These are phyloP conservation scores for Xylariaceae sp. DNA, from an alignment of 2,329 filamentous ascomycete genomes.

Conservation along the genomic window DNA sequence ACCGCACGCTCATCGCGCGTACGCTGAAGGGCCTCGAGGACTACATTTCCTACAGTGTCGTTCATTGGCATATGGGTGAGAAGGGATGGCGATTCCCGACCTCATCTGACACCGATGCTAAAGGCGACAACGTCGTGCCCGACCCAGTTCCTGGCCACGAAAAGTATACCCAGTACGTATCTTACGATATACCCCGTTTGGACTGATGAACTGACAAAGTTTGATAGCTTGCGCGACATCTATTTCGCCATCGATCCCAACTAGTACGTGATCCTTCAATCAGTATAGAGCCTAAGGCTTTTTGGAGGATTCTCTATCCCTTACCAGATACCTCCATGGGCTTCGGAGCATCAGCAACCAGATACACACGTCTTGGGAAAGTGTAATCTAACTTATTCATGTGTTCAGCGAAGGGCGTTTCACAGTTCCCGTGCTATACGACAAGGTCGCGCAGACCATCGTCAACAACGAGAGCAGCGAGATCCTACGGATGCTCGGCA, in stretches of 20 bases:
- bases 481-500: slow-evolving; percentile 86
- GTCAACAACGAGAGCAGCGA: slow-evolving; percentile 91
- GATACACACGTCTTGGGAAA: no score
- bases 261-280: no score
- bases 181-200: no score
- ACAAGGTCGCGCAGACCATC: slow-evolving; percentile 69
- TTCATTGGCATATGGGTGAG: slow-evolving; percentile 82
- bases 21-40: slow-evolving; percentile 91
- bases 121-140: slow-evolving; percentile 60
- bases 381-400: no score
- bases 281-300: no score
- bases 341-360: no score
- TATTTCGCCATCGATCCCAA: slow-evolving; percentile 72
- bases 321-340: no score
- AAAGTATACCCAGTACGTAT: slow-evolving; percentile 42
- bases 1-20: slow-evolving; percentile 79
- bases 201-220: no score
- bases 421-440: slow-evolving; percentile 83
- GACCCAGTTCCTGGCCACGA: slow-evolving; percentile 68
- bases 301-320: no score
- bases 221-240: slow-evolving; percentile 67
- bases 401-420: no score
- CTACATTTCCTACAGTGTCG: slow-evolving; percentile 71
- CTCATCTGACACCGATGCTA: slow-evolving; percentile 49
- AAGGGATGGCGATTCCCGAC: slow-evolving; percentile 79